Percentiles rank a stretch among this genome's conserved stretches.
These are phyloP conservation scores for Telfairia occidentalis DNA, from an alignment of 331 rosid species.

Conservation along the genomic window DNA sequence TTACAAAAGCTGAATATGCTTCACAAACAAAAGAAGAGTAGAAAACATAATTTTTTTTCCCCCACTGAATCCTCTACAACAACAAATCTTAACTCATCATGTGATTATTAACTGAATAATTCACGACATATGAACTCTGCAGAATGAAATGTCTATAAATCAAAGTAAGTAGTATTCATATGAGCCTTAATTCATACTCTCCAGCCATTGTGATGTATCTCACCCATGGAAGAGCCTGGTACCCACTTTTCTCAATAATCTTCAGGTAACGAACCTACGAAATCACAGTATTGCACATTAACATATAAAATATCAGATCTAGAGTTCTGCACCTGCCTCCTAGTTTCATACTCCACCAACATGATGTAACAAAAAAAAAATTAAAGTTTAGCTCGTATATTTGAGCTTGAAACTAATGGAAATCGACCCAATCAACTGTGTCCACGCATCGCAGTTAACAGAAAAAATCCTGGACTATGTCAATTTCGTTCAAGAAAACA, in stretches of 20 bases:
- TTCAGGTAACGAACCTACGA: slow-evolving; percentile 93
- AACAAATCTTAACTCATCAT: slow-evolving; percentile 8
- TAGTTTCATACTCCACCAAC: not conserved
- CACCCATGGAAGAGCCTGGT: slow-evolving; percentile 99
- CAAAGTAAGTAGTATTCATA: slow-evolving; percentile 28
- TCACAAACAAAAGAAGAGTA: slow-evolving; percentile 12
- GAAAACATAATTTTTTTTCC: not conserved
- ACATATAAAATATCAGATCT: not conserved
- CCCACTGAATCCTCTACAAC: slow-evolving; percentile 13
- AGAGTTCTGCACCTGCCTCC: not conserved
- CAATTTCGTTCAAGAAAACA: not conserved
- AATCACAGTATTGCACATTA: slow-evolving; percentile 6
- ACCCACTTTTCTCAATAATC: slow-evolving; percentile 99
- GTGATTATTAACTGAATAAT: slow-evolving; percentile 16
- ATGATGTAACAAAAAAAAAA: not conserved
- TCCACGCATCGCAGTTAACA: not conserved
- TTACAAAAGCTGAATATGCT: slow-evolving; percentile 14
- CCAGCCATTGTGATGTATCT: slow-evolving; percentile 98
- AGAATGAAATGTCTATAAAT: slow-evolving; percentile 12
- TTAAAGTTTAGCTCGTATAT: not conserved
- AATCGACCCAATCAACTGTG: not conserved
- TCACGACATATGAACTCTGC: slow-evolving; percentile 24
- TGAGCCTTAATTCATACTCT: slow-evolving; percentile 89
- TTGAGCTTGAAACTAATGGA: not conserved
- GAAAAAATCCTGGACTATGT: not conserved